Evolutionary conservation across 1,284 basidiomycete genomes (phyloP), one percentile per base, ranked within the genome.

Genomic region (Heterobasidion parviporum): DNA sequence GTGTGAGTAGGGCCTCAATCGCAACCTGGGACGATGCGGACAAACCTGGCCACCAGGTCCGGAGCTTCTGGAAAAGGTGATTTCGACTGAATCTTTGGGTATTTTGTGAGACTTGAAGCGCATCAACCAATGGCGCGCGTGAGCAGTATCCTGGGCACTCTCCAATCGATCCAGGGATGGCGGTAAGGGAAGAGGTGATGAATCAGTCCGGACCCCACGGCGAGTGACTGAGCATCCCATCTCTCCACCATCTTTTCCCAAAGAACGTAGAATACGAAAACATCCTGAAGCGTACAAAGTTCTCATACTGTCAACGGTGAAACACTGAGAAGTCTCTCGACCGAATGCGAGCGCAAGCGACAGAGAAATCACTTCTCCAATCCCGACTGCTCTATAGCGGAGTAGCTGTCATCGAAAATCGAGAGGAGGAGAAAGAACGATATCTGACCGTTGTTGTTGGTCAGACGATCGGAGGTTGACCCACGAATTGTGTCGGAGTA

Each of bases 31-130:
- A 50, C 48, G 43, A 26, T 26, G 52, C 4, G 18, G 18, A 59
- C 72, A 53, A 58, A 87, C 87, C 78, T 90, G 88, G 12, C 87
- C 88, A 35, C 87, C 87, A 8, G 88, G 88, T 26, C 88, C 88
- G 6, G 88, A 89, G 61, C 87, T 90, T 53, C 87, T 73, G 2
- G 87, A 80, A 65, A 85, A 90, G 0, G 79, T 74, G 33, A 88
- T 60, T 38, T 85, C 78, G 0, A 88, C 84, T 14, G 72, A 54
- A 18, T 66, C 67, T 60, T 71, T 78, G 0, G 82, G 79, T 18
- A 86, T 75, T 0, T 62, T 56, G 10, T 63, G 59, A 7, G 57
- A 55, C 54, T 72, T 73, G 65, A 87, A 87, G 26, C 64, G 55
- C 1, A 68, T 61, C 32, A 82, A 61, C 85, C 85, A 87, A 35